phyloP scores from a whole-genome alignment of 495 filamentous ascomycete species.

The Cryomyces antarcticus region DNA sequence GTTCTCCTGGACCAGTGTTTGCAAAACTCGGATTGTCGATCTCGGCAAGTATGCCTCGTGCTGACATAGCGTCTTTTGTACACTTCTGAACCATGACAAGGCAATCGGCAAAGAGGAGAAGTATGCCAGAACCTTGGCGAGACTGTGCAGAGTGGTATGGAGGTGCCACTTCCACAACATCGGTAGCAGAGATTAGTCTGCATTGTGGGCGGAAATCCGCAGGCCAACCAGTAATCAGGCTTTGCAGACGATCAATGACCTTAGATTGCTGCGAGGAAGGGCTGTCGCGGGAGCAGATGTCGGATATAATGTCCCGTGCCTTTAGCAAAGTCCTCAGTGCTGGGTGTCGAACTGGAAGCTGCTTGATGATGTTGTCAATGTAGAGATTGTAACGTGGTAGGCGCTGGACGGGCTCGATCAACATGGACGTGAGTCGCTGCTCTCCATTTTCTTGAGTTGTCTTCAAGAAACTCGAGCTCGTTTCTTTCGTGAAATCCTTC shows the following conservation, averaged over 20 bases:
- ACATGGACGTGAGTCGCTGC: constrained; percentile 70
- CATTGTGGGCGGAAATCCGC: constrained; percentile 46
- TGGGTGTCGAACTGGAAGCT: constrained; percentile 63
- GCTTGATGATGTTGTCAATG: constrained; percentile 81
- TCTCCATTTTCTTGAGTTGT: constrained; percentile 70
- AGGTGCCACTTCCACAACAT: constrained; percentile 55
- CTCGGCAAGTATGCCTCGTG: constrained; percentile 61
- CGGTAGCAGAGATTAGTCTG: constrained; percentile 65
- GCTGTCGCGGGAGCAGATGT: constrained; percentile 79
- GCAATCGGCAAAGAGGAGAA: constrained; percentile 71
- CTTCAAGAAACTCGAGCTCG: constrained; percentile 57
- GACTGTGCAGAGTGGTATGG: constrained; percentile 39
- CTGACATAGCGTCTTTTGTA: constrained; percentile 37
- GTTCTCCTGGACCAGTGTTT: constrained; percentile 16
- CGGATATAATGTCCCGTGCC: constrained; percentile 76
- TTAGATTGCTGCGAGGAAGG: constrained; percentile 43
- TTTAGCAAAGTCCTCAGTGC: constrained; percentile 61
- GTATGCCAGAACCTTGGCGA: constrained; percentile 32
- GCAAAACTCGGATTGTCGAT: constrained; percentile 52
- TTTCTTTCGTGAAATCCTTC: constrained; percentile 47
- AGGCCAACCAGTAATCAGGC: constrained; percentile 68
- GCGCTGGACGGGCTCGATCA: constrained; percentile 92
- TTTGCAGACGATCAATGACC: constrained; percentile 48
- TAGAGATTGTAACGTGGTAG: constrained; percentile 87
- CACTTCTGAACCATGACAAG: constrained; percentile 56